Base-by-base conservation (phyloP, 1,284 basidiomycete species). In the Pseudozyma pruni region DNA sequence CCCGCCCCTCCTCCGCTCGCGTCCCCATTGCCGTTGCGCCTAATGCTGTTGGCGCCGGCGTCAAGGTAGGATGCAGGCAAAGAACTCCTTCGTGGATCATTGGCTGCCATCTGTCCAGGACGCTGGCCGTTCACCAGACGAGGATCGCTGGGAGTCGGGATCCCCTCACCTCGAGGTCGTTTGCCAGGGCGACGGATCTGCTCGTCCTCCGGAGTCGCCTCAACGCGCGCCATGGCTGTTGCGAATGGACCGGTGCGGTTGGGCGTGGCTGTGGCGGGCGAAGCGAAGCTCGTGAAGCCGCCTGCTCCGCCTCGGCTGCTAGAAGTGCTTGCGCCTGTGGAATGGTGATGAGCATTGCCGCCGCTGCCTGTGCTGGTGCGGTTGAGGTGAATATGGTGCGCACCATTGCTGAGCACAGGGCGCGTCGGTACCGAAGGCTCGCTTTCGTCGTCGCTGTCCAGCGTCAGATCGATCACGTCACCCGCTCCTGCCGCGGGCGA, bases 401-500 rank as follows among this genome's bases (percentile, higher is more conserved):
- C 35, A 38, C 52, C 48, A 32, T 48, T 60, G 47, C 33, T 53
- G 4, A 40, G 41, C 7, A 35, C 40, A 10, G 61, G 44, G 1
- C 61, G 60, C 8, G 42, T 41, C 4, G 68, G 46, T 11, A 64
- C 57, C 19, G 52, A 47, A 3, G 57, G 56, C 52, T 58, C 57
- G 33, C 41, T 43, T 8, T 70, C 67, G 20, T 71, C 61, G 41
- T 71, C 68, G 32, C 68, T 71, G 43, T 71, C 68, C 23, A 72
- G 43, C n/a, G 69, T 72, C 41, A 72, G 38, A 29, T 72, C 69
- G 29, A 72, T 72, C 32, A 72, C 63, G 6, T 62, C 63, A 20
- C 41, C 49, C 14, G 54, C 37, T 20, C 38, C 54, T 7, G 20
- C 32, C 0, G 40, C 49, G n/a, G 68, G 68, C 11, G 61, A 56